Evolutionary conservation across 2,329 filamentous ascomycete genomes (phyloP).

Genomic region (Trichoderma koningiopsis): DNA sequence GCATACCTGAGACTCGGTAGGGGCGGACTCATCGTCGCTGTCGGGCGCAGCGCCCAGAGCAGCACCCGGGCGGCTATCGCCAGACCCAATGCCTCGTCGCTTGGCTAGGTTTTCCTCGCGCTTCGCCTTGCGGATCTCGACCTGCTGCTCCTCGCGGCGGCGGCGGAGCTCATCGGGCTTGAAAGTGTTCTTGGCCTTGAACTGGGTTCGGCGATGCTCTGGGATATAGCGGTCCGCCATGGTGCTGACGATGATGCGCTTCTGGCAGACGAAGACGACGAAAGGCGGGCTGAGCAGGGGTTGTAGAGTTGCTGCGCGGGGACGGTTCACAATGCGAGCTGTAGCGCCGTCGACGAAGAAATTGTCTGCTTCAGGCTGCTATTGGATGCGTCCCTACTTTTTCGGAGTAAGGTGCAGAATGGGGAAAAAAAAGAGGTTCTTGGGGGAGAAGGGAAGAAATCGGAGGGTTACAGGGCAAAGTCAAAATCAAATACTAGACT

Average conservation of each 20-base stretch:
- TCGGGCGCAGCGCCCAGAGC: slow-evolving; percentile 86
- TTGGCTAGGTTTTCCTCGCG: slow-evolving; percentile 99
- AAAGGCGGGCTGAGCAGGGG: slow-evolving; percentile 22
- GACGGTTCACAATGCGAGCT: slow-evolving; percentile 26
- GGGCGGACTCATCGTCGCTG: slow-evolving; percentile 94
- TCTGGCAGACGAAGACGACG: slow-evolving; percentile 26
- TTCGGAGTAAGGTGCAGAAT: slow-evolving; percentile 15
- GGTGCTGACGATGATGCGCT: slow-evolving; percentile 47
- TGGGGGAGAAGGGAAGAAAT: slow-evolving; percentile 15
- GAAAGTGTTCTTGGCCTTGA: slow-evolving; percentile 99
- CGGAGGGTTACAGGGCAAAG: slow-evolving; percentile 21
- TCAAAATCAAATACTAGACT: slow-evolving; percentile 21
- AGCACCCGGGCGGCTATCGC: slow-evolving; percentile 77
- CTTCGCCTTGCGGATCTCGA: slow-evolving; percentile 98
- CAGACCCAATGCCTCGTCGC: slow-evolving; percentile 86
- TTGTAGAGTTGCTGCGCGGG: slow-evolving; percentile 33
- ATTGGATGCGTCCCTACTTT: slow-evolving; percentile 22
- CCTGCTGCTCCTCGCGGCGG: slow-evolving; percentile 97
- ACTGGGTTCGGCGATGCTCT: slow-evolving; percentile 97
- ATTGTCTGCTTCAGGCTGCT: slow-evolving; percentile 9
- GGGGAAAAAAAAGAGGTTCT: background rate
- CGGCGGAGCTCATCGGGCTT: slow-evolving; percentile 98
- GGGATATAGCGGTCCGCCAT: slow-evolving; percentile 99
- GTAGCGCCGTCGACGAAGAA: slow-evolving; percentile 20
- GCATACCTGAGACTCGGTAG: slow-evolving; percentile 91